Evolutionary conservation across 2,329 filamentous ascomycete species (phyloP).

Genomic region (Penicillium griseofulvum): DNA sequence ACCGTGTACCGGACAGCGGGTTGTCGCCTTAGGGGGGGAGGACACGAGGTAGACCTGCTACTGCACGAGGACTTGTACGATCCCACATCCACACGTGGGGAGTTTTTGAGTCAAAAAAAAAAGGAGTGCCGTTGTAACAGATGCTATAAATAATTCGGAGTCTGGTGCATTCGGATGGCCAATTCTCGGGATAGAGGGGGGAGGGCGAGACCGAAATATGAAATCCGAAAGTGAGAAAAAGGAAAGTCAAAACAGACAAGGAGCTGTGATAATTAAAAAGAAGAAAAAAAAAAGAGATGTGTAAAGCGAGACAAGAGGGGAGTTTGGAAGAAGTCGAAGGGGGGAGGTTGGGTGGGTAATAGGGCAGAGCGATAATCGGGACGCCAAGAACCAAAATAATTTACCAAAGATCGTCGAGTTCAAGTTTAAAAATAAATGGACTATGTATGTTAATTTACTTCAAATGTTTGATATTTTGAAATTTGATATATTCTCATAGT

Average conservation of each 20-base stretch:
- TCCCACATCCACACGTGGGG: slow-evolving; percentile 19
- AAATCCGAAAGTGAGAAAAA: slow-evolving; percentile 4
- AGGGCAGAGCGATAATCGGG: slow-evolving; percentile 24
- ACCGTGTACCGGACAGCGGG: slow-evolving; percentile 33
- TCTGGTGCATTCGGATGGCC: slow-evolving; percentile 10
- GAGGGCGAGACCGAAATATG: slow-evolving; percentile 4
- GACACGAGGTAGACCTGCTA: slow-evolving; percentile 32
- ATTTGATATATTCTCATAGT: no score
- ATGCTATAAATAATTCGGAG: slow-evolving; percentile 18
- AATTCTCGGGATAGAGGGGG: slow-evolving; percentile 5
- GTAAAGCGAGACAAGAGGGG: slow-evolving; percentile 10
- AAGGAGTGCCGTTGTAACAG: slow-evolving; percentile 11
- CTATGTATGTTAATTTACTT: neutral
- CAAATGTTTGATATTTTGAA: no score
- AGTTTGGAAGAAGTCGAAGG: slow-evolving; percentile 6
- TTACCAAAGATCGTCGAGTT: neutral
- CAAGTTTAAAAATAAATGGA: neutral
- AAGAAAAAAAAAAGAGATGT: slow-evolving; percentile 7
- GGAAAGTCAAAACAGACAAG: slow-evolving; percentile 5
- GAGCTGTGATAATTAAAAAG: neutral
- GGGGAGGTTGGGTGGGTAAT: slow-evolving; percentile 13
- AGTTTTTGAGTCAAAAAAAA: slow-evolving; percentile 15
- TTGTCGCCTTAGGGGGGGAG: slow-evolving; percentile 11
- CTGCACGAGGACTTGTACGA: slow-evolving; percentile 26
- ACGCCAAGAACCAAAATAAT: slow-evolving; percentile 17